These are phyloP conservation scores for Lepraria neglecta DNA, from an alignment of 495 filamentous ascomycete genomes.

Conservation along the genomic window DNA sequence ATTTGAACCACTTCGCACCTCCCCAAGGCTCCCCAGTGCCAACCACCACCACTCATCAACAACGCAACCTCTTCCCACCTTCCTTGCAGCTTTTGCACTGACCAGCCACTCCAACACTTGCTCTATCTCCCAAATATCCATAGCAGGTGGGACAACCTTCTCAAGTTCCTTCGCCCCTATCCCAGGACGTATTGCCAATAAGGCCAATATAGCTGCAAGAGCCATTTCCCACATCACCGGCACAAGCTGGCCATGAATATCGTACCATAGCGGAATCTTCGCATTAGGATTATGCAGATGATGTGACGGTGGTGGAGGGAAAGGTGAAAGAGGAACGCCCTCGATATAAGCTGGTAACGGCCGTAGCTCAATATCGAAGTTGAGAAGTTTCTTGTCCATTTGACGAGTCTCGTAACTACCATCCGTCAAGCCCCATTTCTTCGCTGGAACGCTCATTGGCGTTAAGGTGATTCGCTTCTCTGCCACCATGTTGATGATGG, in stretches of 20 bases:
- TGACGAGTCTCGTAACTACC: conserved; percentile 64
- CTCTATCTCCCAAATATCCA: conserved; percentile 64
- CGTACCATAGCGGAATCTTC: conserved; percentile 70
- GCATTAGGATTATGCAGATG: conserved; percentile 25
- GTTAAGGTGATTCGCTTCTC: conserved; percentile 50
- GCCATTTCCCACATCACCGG: conserved; percentile 58
- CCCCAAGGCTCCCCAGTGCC: conserved; percentile 22
- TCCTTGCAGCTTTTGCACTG: conserved; percentile 31
- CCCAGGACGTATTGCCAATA: conserved; percentile 55
- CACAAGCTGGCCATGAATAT: conserved; percentile 62
- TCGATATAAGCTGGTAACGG: conserved; percentile 55
- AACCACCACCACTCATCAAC: conserved; percentile 69
- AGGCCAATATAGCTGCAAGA: conserved; percentile 51
- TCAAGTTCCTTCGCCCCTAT: conserved; percentile 47
- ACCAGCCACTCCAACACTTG: conserved; percentile 60
- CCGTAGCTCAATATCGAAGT: conserved; percentile 55
- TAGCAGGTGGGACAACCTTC: conserved; percentile 50
- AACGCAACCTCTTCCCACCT: conserved; percentile 41
- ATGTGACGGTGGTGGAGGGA: conserved; percentile 29
- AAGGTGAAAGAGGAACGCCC: conserved; percentile 48
- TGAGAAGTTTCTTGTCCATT: conserved; percentile 58
- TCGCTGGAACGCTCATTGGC: conserved; percentile 52
- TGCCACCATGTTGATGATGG: conserved; percentile 61
- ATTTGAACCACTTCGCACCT: neutral
- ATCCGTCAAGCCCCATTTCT: conserved; percentile 65